A percentile compares a stretch with the other conserved stretches of the same genome.
Conservation (phyloP, 2,329 filamentous ascomycete species). For the Helminthosporium solani region DNA sequence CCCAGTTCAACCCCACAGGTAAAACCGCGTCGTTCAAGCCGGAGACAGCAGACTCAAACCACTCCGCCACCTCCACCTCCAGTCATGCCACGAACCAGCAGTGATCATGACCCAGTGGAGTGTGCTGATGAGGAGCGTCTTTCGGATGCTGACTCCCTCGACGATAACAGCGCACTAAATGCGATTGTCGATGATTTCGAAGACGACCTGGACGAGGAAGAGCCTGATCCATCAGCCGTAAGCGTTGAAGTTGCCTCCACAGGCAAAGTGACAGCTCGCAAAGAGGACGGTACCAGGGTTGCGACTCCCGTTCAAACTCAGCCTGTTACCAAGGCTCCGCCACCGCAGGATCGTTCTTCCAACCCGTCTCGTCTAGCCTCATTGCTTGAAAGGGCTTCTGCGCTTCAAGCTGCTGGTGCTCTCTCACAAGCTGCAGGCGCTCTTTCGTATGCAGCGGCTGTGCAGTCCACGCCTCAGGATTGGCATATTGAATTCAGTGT, state of each 20-base stretch:
- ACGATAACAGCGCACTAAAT: constrained; percentile 67
- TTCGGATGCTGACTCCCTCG: constrained; percentile 69
- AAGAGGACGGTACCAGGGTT: constrained; percentile 86
- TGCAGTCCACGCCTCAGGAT: constrained; percentile 79
- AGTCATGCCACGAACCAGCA: constrained; percentile 40
- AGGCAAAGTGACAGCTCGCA: constrained; percentile 85
- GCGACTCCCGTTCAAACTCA: constrained; percentile 71
- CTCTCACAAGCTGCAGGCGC: constrained; percentile 50
- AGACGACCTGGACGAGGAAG: constrained; percentile 72
- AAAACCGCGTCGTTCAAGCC: constrained; percentile 66
- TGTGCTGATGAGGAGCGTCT: constrained; percentile 90
- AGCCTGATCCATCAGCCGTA: constrained; percentile 81
- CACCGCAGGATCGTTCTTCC: constrained; percentile 30
- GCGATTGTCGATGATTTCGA: constrained; percentile 89
- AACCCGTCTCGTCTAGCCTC: constrained; percentile 35
- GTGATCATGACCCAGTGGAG: constrained; percentile 66
- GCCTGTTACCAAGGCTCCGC: constrained; percentile 29
- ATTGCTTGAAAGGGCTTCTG: constrained; percentile 33
- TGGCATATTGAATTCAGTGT: constrained; percentile 98
- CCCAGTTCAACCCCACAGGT: constrained; percentile 53
- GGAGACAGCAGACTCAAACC: constrained; percentile 54
- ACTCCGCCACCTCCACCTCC: constrained; percentile 55
- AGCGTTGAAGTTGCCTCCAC: constrained; percentile 86
- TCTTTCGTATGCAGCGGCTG: constrained; percentile 80
- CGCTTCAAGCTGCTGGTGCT: constrained; percentile 31